Evolutionary conservation across 139 green algal species (phyloP), one percentile per base, ranked within the genome.

Genomic region (Limnomonas spitsbergensis): DNA sequence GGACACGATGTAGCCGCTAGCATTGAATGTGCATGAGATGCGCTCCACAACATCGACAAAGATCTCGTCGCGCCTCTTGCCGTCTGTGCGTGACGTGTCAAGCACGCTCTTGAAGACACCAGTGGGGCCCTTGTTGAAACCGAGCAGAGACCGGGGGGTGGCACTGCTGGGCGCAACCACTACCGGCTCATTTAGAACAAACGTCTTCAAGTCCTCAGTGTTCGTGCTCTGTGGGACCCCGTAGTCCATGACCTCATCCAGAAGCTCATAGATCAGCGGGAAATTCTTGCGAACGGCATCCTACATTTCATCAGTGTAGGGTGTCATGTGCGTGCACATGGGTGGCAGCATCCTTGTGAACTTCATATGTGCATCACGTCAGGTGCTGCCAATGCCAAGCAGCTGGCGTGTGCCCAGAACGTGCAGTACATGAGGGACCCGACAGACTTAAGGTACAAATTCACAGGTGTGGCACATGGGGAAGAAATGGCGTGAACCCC

Each of bases 21-120:
- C 81, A 53, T 93, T 95, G 86, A 99, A 98, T 38, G 93, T 97
- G 75, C 92, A 91, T 3, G 83, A 94, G 47, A 99, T 78, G 26
- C 93, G 93, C 89, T 99, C 96, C 36, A 99, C 93, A 38, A 99
- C 91, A 80, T 99, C 96, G 37, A 99, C 94, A 83, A 98, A 99
- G 52, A 99, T 98, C 87, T 99, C 96, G 53, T 98, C 93, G 0
- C 77, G 61, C 7, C 78, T 78, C 53, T 82, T 78, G 3, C 47
- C 35, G 67, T 93, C 89, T 4, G 93, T 95, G 1, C 93, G 82
- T 7, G 66, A 80, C 0, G 93, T 97, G 81, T 95, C 91, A 81
- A 97, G 82, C 66, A 97, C 93, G 0, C 72, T 88, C 80, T 97
- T 97, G 82, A 95, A 93, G 20, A 97, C 90, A 27, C 92, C 93